Conservation (phyloP, 1,139 yeast genomes). For the Debaryomyces sp. region DNA sequence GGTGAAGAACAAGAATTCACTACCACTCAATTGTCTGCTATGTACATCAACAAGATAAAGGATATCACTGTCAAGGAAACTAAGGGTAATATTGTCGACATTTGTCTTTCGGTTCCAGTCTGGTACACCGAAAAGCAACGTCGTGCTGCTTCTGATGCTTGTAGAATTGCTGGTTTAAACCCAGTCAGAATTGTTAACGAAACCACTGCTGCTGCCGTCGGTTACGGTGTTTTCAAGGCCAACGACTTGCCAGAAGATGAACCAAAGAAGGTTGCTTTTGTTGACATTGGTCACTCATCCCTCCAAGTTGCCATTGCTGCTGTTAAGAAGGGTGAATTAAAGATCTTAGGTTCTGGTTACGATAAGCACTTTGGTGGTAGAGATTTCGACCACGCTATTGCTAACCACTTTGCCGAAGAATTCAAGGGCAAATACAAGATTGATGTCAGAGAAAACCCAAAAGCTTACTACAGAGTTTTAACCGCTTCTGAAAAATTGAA, state of each 20-base stretch:
- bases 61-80: constrained; percentile 80
- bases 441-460: constrained; percentile 86
- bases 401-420: constrained; percentile 92
- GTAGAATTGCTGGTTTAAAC: constrained; percentile 93
- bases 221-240: constrained; percentile 97
- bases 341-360: constrained; percentile 86
- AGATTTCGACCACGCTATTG: constrained; percentile 90
- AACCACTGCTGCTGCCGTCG: constrained; percentile 97
- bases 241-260: constrained; percentile 92
- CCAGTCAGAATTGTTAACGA: constrained; percentile 98
- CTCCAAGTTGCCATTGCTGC: constrained; percentile 90
- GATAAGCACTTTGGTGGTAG: constrained; percentile 99
- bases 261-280: constrained; percentile 86
- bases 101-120: constrained; percentile 92
- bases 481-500: constrained; percentile 91
- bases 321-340: constrained; percentile 94
- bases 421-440: constrained; percentile 91
- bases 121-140: constrained; percentile 98
- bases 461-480: constrained; percentile 92
- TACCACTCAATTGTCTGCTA: constrained; percentile 89
- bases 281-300: constrained; percentile 97
- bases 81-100: constrained; percentile 79
- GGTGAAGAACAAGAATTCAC: constrained; percentile 81
- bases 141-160: constrained; percentile 95
- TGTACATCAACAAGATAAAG: constrained; percentile 92